Evolutionary conservation across 805 yeast species (phyloP).

Genomic region (Metschnikowia dekortorum): DNA sequence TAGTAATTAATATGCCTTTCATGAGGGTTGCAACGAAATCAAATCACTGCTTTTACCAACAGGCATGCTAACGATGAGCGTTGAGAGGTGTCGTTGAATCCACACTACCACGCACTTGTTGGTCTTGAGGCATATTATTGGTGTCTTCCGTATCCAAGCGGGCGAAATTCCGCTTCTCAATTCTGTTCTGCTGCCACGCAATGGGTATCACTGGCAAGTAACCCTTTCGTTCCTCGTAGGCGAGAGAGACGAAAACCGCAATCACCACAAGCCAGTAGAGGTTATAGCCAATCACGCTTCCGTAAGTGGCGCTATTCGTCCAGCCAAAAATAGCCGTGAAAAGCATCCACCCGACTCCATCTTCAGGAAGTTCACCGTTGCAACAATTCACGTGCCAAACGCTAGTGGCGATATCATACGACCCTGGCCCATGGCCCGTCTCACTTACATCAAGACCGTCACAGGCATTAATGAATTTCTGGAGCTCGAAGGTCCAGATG

Average conservation of each 20-base stretch:
- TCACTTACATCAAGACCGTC: conserved; percentile 83
- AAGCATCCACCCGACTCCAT: conserved; percentile 82
- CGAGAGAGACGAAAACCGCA: conserved; percentile 36
- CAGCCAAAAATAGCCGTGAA: conserved; percentile 87
- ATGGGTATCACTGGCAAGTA: conserved; percentile 41
- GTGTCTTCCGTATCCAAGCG: not conserved
- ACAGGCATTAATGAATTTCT: conserved; percentile 66
- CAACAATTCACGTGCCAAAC: conserved; percentile 97
- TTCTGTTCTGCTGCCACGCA: conserved; percentile 15
- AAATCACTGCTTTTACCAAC: no score
- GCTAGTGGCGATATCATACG: conserved; percentile 72
- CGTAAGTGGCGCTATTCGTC: conserved; percentile 92
- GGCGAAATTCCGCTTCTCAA: conserved; percentile 6
- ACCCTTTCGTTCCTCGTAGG: conserved; percentile 54
- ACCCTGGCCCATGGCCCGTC: conserved; percentile 90
- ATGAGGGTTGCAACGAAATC: no score
- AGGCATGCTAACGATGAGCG: not conserved
- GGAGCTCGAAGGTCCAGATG: conserved; percentile 85
- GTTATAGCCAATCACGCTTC: conserved; percentile 72
- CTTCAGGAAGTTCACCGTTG: conserved; percentile 69
- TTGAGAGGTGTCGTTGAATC: conserved; percentile 28
- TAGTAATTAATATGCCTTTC: no score
- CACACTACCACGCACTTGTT: conserved; percentile 17
- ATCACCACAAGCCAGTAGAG: conserved; percentile 63
- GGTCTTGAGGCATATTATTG: not conserved